A percentile compares a stretch with the other conserved stretches of the same genome.
phyloP scores from a whole-genome alignment of 768 basidiomycete genomes.

The Tricholoma flavovirens region DNA sequence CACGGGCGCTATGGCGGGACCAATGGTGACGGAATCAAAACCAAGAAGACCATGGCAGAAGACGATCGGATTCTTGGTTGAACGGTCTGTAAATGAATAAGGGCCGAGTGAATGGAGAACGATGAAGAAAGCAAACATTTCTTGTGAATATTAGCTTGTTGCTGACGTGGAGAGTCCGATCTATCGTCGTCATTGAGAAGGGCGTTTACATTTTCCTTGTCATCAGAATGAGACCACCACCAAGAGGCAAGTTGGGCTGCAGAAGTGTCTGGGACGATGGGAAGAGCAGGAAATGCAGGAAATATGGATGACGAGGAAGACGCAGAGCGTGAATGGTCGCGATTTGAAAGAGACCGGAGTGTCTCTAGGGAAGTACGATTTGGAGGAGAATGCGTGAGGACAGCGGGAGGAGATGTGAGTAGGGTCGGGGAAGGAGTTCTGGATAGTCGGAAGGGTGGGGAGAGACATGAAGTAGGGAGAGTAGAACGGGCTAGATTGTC shows the following conservation, averaged over 20 bases:
- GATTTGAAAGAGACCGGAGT: slow-evolving; percentile 42
- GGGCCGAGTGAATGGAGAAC: slow-evolving; percentile 2
- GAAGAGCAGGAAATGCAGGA: slow-evolving; percentile 8
- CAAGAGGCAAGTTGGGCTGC: slow-evolving; percentile 20
- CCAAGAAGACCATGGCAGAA: slow-evolving; percentile 95
- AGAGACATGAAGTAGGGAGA: slow-evolving; percentile 57
- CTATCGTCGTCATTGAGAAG: slow-evolving; percentile 51
- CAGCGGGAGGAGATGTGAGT: slow-evolving; percentile 23
- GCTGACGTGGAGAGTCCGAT: slow-evolving; percentile 40
- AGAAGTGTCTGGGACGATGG: neutral
- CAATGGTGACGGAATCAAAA: slow-evolving; percentile 80
- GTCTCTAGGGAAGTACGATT: slow-evolving; percentile 50
- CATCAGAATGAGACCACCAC: slow-evolving; percentile 53
- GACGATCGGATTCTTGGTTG: slow-evolving; percentile 80
- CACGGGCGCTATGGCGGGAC: slow-evolving; percentile 68
- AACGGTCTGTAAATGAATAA: slow-evolving; percentile 45
- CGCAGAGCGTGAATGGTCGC: slow-evolving; percentile 23
- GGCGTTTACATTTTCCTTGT: slow-evolving; percentile 37
- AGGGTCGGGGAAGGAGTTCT: slow-evolving; percentile 9
- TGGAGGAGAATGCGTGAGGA: slow-evolving; percentile 36
- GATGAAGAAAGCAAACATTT: slow-evolving; percentile 50
- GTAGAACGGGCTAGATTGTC: slow-evolving; percentile 54
- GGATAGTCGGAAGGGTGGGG: slow-evolving; percentile 26
- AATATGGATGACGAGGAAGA: slow-evolving; percentile 5
- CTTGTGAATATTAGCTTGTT: slow-evolving; percentile 38